Percentiles rank a stretch among this genome's conserved stretches.
These are phyloP conservation scores for Pterocarpus santalinus DNA, from an alignment of 306 rosid genomes.

Conservation along the genomic window DNA sequence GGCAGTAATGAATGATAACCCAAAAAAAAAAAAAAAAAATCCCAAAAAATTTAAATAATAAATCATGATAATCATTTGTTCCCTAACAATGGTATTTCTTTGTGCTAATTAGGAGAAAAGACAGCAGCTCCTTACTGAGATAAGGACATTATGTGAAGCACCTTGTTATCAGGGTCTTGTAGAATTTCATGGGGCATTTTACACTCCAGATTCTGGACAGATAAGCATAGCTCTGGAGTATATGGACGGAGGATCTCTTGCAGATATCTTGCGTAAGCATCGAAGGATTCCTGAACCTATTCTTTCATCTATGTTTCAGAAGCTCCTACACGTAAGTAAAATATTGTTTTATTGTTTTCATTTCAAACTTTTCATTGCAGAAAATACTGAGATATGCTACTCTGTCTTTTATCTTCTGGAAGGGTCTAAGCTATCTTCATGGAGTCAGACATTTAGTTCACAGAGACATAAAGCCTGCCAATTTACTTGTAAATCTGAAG, in stretches of 20 bases:
- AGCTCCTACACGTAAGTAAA: slow-evolving; percentile 77
- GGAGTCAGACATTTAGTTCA: slow-evolving; percentile 93
- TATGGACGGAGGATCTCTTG: slow-evolving; percentile 98
- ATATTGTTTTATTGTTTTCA: slow-evolving; percentile 29
- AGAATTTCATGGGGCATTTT: slow-evolving; percentile 98
- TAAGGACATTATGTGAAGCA: slow-evolving; percentile 93
- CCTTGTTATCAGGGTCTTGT: slow-evolving; percentile 94
- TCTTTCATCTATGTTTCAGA: slow-evolving; percentile 89
- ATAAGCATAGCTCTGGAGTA: slow-evolving; percentile 98
- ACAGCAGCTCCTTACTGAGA: slow-evolving; percentile 96
- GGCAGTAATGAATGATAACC: slow-evolving; percentile 2
- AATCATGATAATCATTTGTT: background rate
- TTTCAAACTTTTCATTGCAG: slow-evolving; percentile 28
- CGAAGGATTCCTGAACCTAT: slow-evolving; percentile 82
- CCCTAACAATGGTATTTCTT: slow-evolving; percentile 33
- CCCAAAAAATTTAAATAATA: background rate
- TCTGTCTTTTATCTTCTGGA: slow-evolving; percentile 41
- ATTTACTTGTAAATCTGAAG: slow-evolving; percentile 90
- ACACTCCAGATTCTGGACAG: slow-evolving; percentile 96
- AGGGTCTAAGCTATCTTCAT: slow-evolving; percentile 95
- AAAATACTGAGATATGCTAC: slow-evolving; percentile 31
- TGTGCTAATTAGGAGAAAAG: slow-evolving; percentile 81
- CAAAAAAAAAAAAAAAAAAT: no score
- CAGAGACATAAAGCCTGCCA: slow-evolving; percentile 98
- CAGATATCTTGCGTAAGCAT: slow-evolving; percentile 74